These are phyloP conservation scores for Nannochloris sp. DNA, from an alignment of 139 green algal species.

Conservation along the genomic window DNA sequence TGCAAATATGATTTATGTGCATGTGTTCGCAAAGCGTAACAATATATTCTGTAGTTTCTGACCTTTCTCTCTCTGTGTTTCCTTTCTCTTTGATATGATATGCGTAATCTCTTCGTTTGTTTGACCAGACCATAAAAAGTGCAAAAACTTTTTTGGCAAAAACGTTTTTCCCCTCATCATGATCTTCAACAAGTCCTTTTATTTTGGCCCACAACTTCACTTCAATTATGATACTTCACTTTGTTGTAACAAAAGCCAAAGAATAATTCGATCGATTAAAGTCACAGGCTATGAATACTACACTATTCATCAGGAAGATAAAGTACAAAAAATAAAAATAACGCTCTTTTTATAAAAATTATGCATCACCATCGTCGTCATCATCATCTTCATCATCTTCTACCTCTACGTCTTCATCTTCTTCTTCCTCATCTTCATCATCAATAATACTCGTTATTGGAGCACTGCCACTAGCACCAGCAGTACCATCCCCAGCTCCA, in stretches of 20 bases:
- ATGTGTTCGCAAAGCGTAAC: too few species aligned
- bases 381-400: conserved; percentile 4
- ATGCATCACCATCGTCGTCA: neutral
- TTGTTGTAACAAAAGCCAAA: too few species aligned
- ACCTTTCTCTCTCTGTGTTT: too few species aligned
- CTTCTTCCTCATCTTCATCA: neutral
- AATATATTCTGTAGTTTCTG: too few species aligned
- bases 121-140: too few species aligned
- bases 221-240: neutral
- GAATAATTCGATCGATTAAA: too few species aligned
- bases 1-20: too few species aligned
- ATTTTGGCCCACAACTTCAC: neutral
- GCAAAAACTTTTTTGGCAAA: too few species aligned
- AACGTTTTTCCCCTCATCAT: neutral
- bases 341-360: neutral
- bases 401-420: neutral
- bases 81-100: too few species aligned
- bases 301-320: too few species aligned
- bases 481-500: neutral
- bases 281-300: too few species aligned
- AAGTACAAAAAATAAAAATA: neutral
- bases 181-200: neutral
- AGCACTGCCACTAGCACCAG: neutral
- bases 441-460: neutral
- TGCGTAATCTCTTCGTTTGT: too few species aligned